A percentile compares a stretch with the other conserved stretches of the same genome.
These are phyloP conservation scores for Talaromyces amestolkiae DNA, from an alignment of 2,329 filamentous ascomycete genomes.

Conservation along the genomic window DNA sequence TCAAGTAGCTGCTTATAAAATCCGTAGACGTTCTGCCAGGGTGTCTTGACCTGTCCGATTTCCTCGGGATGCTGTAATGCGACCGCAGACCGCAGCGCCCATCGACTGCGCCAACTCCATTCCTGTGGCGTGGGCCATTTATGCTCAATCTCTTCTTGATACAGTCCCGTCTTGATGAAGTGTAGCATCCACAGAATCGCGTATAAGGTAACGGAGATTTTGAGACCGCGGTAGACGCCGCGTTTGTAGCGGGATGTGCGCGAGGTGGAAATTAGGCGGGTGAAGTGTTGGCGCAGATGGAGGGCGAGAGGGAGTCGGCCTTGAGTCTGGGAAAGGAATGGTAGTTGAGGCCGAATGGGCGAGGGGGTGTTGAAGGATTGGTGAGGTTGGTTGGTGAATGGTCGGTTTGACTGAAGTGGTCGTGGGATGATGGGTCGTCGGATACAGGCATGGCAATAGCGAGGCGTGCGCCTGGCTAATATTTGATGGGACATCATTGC, in stretches of 20 bases:
- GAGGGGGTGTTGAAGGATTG: conserved; percentile 52
- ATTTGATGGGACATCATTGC: conserved; percentile 37
- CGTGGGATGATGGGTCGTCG: conserved; percentile 27
- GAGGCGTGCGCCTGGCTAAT: conserved; percentile 41
- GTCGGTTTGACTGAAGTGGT: conserved; percentile 34
- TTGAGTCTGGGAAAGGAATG: conserved; percentile 55
- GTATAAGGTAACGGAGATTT: conserved; percentile 70
- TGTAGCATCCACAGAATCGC: conserved; percentile 59
- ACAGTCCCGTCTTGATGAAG: conserved; percentile 62
- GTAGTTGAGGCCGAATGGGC: conserved; percentile 60
- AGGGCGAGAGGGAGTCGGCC: conserved; percentile 45
- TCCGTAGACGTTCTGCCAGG: conserved; percentile 67
- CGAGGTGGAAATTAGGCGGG: conserved; percentile 76
- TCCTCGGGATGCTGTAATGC: conserved; percentile 58
- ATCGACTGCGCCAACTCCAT: conserved; percentile 71
- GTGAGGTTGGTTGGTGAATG: conserved; percentile 58
- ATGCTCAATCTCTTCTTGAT: conserved; percentile 73
- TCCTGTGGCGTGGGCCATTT: conserved; percentile 77
- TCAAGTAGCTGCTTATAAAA: conserved; percentile 60
- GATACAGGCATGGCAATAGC: conserved; percentile 32
- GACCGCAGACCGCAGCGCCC: conserved; percentile 64
- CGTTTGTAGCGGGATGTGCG: conserved; percentile 52
- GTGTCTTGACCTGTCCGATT: conserved; percentile 53
- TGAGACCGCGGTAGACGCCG: conserved; percentile 61
- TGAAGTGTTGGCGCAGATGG: conserved; percentile 54